Evolutionary conservation across 306 rosid genomes (phyloP).

Genomic region (Casuarina equisetifolia): DNA sequence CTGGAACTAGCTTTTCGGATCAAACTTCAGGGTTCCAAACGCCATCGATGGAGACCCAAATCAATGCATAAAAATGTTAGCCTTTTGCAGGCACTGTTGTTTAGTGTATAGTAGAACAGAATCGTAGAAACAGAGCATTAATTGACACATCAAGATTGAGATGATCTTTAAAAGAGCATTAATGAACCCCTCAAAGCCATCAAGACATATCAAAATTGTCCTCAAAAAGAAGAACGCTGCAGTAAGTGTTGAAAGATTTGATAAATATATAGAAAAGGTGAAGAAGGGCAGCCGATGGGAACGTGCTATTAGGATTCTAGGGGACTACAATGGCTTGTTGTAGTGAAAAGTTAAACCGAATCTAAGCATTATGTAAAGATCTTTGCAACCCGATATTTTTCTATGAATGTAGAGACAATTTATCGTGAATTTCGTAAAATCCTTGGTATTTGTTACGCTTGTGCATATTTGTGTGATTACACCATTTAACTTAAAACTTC

Average conservation of each 20-base stretch:
- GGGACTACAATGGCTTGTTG: conserved; percentile 56
- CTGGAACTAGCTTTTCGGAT: background rate
- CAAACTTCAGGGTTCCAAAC: background rate
- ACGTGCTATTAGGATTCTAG: conserved; percentile 58
- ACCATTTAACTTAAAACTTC: background rate
- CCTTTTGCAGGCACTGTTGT: background rate
- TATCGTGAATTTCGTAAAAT: no score
- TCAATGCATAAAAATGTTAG: background rate
- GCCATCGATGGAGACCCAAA: no score
- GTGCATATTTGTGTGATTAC: no score
- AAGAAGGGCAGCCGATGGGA: conserved; percentile 70
- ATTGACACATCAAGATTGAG: conserved; percentile 56
- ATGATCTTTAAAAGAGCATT: conserved; percentile 63
- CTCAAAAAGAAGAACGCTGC: conserved; percentile 52
- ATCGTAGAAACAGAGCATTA: conserved; percentile 10
- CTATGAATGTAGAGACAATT: no score
- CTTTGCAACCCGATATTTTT: background rate
- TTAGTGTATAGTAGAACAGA: background rate
- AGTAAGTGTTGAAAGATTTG: conserved; percentile 52
- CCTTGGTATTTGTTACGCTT: no score
- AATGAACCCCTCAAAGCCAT: conserved; percentile 43
- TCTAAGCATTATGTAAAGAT: conserved; percentile 45
- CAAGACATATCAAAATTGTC: conserved; percentile 46
- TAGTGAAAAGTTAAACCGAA: conserved; percentile 38
- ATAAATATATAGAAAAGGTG: conserved; percentile 64